phyloP scores from a whole-genome alignment of 2,329 filamentous ascomycete genomes.

The Keithomyces neogunnii region DNA sequence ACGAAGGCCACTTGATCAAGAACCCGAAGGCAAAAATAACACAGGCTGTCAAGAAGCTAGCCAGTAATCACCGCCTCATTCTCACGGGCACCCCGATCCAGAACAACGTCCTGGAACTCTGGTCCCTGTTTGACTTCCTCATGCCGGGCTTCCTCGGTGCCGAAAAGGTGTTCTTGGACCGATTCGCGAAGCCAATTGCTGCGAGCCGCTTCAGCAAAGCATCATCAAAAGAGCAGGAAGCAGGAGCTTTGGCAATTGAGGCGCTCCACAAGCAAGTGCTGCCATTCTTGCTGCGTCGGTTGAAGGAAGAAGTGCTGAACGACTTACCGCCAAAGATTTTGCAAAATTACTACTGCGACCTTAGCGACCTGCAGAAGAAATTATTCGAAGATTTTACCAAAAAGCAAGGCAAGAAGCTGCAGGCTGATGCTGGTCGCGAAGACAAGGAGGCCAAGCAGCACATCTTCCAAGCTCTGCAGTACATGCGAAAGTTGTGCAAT shows the following conservation, averaged over 20 bases:
- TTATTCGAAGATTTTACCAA: slow-evolving; percentile 95
- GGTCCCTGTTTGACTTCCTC: slow-evolving; percentile 96
- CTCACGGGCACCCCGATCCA: slow-evolving; percentile 96
- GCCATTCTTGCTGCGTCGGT: slow-evolving; percentile 86
- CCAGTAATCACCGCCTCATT: slow-evolving; percentile 91
- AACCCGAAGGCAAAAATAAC: slow-evolving; percentile 97
- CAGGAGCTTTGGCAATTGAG: slow-evolving; percentile 90
- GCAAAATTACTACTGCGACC: slow-evolving; percentile 98
- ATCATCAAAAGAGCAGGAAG: slow-evolving; percentile 96
- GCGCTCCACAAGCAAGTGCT: slow-evolving; percentile 98
- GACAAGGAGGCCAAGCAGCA: slow-evolving; percentile 96
- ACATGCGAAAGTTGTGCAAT: slow-evolving; percentile 99
- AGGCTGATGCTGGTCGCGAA: slow-evolving; percentile 71
- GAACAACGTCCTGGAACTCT: slow-evolving; percentile 93
- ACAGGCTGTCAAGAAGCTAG: slow-evolving; percentile 78
- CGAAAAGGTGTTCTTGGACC: slow-evolving; percentile 89
- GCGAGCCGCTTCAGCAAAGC: slow-evolving; percentile 94
- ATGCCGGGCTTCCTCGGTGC: slow-evolving; percentile 98
- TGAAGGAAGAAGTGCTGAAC: slow-evolving; percentile 96
- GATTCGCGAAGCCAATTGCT: slow-evolving; percentile 90
- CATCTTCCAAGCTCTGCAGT: slow-evolving; percentile 97
- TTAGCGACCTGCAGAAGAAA: slow-evolving; percentile 88
- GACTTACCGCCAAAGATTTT: slow-evolving; percentile 96
- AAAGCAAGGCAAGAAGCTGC: slow-evolving; percentile 83
- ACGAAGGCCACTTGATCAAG: slow-evolving; percentile 97